These are phyloP conservation scores for Cerrena zonata DNA, from an alignment of 1,284 basidiomycete species.

Conservation along the genomic window DNA sequence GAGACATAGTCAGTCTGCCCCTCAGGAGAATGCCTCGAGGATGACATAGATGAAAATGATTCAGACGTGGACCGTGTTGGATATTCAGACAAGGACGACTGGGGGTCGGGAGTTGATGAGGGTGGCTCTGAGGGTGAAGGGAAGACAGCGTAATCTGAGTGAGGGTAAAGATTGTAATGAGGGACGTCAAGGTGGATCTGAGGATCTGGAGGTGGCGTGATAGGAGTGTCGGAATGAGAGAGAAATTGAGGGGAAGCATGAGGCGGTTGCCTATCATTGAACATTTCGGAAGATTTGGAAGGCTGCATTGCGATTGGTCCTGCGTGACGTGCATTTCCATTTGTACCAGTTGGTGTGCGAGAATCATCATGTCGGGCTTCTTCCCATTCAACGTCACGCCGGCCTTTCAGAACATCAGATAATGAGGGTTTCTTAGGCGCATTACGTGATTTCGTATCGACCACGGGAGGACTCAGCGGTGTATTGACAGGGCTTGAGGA, in stretches of 20 bases:
- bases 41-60: constrained; percentile 41
- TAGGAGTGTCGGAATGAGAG: background rate
- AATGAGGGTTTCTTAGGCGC: constrained; percentile 54
- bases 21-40: constrained; percentile 34
- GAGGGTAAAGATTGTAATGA: background rate
- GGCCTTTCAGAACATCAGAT: constrained; percentile 52
- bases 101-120: constrained; percentile 68
- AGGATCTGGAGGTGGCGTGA: background rate
- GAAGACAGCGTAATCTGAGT: constrained; percentile 23
- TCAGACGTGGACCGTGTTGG: constrained; percentile 43
- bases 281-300: background rate
- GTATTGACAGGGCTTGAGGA: constrained; percentile 33
- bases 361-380: constrained; percentile 44
- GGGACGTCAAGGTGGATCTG: background rate
- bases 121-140: constrained; percentile 53
- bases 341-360: constrained; percentile 40
- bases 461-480: constrained; percentile 27
- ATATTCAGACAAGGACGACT: constrained; percentile 59
- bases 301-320: background rate
- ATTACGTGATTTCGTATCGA: constrained; percentile 24
- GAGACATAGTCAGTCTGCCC: constrained; percentile 25
- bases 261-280: background rate
- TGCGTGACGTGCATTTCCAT: constrained; percentile 18
- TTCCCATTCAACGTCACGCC: constrained; percentile 62
- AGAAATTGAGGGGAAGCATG: background rate